phyloP scores from a whole-genome alignment of 306 rosid species.

The Delonix regia region DNA sequence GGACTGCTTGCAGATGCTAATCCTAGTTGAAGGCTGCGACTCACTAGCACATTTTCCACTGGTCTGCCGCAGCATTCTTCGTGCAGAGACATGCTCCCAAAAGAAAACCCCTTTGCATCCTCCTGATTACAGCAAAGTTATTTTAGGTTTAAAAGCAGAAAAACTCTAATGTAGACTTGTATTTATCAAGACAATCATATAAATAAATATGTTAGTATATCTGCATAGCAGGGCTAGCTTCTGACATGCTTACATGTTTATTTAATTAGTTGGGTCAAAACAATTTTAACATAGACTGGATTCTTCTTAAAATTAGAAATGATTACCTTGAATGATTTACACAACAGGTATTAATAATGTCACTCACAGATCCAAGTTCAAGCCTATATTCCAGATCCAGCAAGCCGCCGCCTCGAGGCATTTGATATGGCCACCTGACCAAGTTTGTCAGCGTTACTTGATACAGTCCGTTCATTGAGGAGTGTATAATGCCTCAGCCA shows the following conservation, averaged over 20 bases:
- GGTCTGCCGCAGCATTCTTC: neutral
- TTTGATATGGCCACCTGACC: constrained; percentile 78
- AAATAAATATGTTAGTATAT: neutral
- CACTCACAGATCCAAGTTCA: neutral
- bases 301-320: no score
- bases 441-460: constrained; percentile 62
- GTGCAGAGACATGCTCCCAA: constrained; percentile 13
- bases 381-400: constrained; percentile 67
- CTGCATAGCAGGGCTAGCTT: no score
- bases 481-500: constrained; percentile 81
- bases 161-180: no score
- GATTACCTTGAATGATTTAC: no score
- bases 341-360: constrained; percentile 3
- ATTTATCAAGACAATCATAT: no score
- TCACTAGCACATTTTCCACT: constrained; percentile 24
- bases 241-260: no score
- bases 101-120: neutral
- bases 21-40: constrained; percentile 22
- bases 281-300: no score
- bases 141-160: neutral
- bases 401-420: constrained; percentile 74
- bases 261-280: no score
- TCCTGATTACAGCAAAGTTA: constrained; percentile 7
- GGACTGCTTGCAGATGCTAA: no score
- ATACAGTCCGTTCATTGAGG: constrained; percentile 48